Evolutionary conservation across 257 asterid genomes (phyloP), one percentile per base, ranked within the genome.

Genomic region (Solanum dulcamara): DNA sequence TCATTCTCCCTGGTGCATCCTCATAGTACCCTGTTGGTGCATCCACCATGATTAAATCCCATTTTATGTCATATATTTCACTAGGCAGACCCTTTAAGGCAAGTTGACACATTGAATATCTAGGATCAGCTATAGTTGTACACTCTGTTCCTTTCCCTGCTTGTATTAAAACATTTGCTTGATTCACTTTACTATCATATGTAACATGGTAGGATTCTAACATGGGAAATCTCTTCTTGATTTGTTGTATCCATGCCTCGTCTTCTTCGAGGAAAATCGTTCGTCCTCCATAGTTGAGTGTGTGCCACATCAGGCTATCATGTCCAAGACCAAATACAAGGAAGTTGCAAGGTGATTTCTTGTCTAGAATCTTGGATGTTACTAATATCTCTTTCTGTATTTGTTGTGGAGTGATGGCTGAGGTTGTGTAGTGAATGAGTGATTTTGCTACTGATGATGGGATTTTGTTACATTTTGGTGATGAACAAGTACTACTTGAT

Each of bases 21-120:
- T 93, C 95, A 24, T 94, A 85, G 86, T 93, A 95, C 2, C 99
- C 97, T 0, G 98, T 94, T 0, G 99, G 99, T 6, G 98, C 99
- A 33, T 96, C 98, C 81, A 94, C 98, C 98, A 93, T 96, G 87
- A 96, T 96, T 89, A 96, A 37, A 79, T 96, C 99, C 98, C 98
- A 96, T 72, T 89, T 85, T 2, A 75, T 86, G 28, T 91, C 91
- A 44, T 96, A 93, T 14, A 93, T 93, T 75, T 86, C 90, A 37
- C 50, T 66, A 28, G 98, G 98, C 92, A 94, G 33, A 1, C 93
- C 91, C 88, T 91, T 93, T 38, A 94, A 81, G 10, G 98, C 99
- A 30, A 94, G 93, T 84, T 91, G 94, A 85, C 99, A 96, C 92
- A 93, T 92, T 0, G 99, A 96, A 89, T 89, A 92, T 42, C 90